Conservation (phyloP, 1,284 basidiomycete species). For the Lignosus rhinocerotis region DNA sequence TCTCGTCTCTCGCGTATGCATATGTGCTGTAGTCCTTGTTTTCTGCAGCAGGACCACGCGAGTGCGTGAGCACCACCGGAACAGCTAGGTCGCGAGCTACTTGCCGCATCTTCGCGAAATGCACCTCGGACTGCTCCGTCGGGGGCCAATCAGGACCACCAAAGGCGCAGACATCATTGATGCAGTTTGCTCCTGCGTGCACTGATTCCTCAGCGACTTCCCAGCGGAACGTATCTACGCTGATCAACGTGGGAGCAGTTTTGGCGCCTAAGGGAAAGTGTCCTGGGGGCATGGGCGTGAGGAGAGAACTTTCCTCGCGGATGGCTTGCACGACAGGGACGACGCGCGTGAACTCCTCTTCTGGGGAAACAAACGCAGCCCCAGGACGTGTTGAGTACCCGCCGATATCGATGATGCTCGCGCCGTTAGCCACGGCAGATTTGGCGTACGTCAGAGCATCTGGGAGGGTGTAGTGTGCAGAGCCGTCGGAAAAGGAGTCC, state of each 20-base stretch:
- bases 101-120: constrained; percentile 62
- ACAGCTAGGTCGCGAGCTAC: constrained; percentile 63
- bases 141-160: constrained; percentile 61
- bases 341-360: constrained; percentile 79
- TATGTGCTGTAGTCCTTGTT: constrained; percentile 70
- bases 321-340: constrained; percentile 66
- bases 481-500: constrained; percentile 96
- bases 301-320: constrained; percentile 27
- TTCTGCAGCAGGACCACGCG: constrained; percentile 75
- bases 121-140: constrained; percentile 34
- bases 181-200: constrained; percentile 84
- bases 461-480: constrained; percentile 51
- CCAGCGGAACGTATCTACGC: constrained; percentile 91
- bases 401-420: constrained; percentile 88
- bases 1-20: constrained; percentile 34
- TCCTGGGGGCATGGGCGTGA: constrained; percentile 2
- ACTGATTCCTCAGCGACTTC: constrained; percentile 81
- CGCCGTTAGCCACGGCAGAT: constrained; percentile 52
- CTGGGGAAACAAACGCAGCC: constrained; percentile 64
- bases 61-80: constrained; percentile 93
- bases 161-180: constrained; percentile 93
- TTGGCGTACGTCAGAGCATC: constrained; percentile 52
- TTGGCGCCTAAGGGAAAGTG: constrained; percentile 4
- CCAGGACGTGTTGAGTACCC: constrained; percentile 91
- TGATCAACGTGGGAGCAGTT: constrained; percentile 59